Base-by-base conservation (phyloP, 1,139 yeast genomes). In the Suhomyces bolitotheri region DNA sequence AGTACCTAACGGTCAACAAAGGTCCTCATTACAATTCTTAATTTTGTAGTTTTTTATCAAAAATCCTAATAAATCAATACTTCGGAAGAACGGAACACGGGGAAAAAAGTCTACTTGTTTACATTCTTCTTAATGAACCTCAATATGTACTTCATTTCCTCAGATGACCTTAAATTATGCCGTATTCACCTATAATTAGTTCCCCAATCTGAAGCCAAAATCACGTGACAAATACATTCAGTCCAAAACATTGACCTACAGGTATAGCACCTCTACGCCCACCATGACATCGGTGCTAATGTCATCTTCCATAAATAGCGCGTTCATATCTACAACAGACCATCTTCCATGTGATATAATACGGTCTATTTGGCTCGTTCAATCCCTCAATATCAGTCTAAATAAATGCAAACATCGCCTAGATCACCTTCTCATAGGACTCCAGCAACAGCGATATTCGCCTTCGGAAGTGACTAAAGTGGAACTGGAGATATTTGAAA, bases 311-410 rank as follows among this genome's bases (percentile, higher is more conserved):
- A 49, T 62, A 14, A 58, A 56, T 37, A 68, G 64, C 45, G 60
- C 73, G 12, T 71, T 66, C 46, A 64, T 71, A 22, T 62, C 74
- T 15, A 68, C 74, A 3, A 58, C 70, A 5, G 76, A 71, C 44
- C 76, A 71, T 44, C 53, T 71, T 22, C 76, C 76, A 15, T 64
- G 74, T 42, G 76, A 71, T 43, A 54, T 71, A 2, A 58, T 70
- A 20, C 64, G 76, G 30, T 66, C 74, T 2, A 48, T 70, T 10
- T 71, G 76, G 76, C 47, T 70, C n/a, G 54, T 70, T 3, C 76
- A 71, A 39, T 52, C 65, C 14, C 56, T 70, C 33, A 71, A 70
- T 38, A 46, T 67, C 17, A 44, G 51, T 10, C 51, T 63, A 3
- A 57, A 54, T 12, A 55, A 58, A 29, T 49, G 45, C 13, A 29